These are phyloP conservation scores for Cryptococcus maquisensis DNA, from an alignment of 1,284 basidiomycete genomes.

Conservation along the genomic window DNA sequence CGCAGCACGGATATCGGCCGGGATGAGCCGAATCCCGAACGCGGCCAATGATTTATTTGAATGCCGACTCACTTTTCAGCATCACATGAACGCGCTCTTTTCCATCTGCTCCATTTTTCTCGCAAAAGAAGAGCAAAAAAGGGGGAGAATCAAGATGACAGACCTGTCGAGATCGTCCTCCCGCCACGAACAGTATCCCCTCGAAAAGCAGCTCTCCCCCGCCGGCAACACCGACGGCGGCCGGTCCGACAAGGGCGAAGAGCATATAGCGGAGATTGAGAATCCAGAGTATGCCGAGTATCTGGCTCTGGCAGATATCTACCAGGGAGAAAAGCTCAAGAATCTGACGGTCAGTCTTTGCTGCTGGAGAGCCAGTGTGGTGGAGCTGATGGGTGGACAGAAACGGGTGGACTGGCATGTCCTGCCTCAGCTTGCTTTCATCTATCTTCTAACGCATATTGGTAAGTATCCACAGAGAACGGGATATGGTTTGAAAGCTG, in stretches of 20 bases:
- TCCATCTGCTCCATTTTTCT: no score
- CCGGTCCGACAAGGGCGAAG: background rate
- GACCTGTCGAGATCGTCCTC: no score
- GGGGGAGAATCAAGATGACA: no score
- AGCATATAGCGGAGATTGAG: background rate
- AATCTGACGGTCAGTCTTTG: constrained; percentile 21
- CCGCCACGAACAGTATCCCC: no score
- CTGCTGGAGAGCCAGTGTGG: background rate
- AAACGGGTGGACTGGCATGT: constrained; percentile 19
- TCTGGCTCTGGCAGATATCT: constrained; percentile 17
- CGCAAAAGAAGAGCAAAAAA: no score
- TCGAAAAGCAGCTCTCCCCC: no score
- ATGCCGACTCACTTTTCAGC: no score
- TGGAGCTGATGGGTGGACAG: background rate
- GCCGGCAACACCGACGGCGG: no score
- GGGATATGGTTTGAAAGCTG: background rate
- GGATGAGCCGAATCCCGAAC: no score
- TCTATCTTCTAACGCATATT: constrained; percentile 20
- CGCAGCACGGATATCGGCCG: no score
- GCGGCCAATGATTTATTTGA: no score
- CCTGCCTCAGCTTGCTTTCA: constrained; percentile 18
- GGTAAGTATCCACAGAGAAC: background rate
- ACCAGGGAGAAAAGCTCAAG: constrained; percentile 17
- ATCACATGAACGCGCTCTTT: no score
- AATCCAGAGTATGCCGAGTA: constrained; percentile 24